Conservation (phyloP, 2,329 filamentous ascomycete genomes). For the Thelonectria rubi region DNA sequence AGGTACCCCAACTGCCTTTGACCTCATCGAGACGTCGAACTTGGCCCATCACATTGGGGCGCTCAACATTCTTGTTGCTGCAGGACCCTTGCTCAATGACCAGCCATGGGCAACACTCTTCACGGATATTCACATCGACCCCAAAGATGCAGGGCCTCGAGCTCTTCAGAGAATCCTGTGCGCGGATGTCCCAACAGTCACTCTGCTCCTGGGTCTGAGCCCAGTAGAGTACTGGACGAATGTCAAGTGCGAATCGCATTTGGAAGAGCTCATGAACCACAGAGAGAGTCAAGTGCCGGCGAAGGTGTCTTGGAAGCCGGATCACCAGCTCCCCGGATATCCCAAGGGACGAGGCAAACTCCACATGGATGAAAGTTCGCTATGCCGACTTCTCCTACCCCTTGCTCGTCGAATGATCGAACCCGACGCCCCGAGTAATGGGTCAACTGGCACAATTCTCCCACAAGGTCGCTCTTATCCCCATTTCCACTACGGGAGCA, state of each 20-base stretch:
- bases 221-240: slow-evolving; percentile 63
- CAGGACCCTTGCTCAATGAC: slow-evolving; percentile 56
- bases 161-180: slow-evolving; percentile 55
- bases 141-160: slow-evolving; percentile 34
- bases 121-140: slow-evolving; percentile 56
- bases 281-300: slow-evolving; percentile 40
- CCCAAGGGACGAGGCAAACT: slow-evolving; percentile 36
- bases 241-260: slow-evolving; percentile 50
- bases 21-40: slow-evolving; percentile 65
- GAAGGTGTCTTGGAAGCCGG: slow-evolving; percentile 50
- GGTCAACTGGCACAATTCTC: slow-evolving; percentile 22
- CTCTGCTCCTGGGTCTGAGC: slow-evolving; percentile 60
- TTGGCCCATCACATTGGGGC: slow-evolving; percentile 52
- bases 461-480: slow-evolving; percentile 32
- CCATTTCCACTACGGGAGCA: slow-evolving; percentile 51
- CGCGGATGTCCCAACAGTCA: slow-evolving; percentile 57
- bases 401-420: slow-evolving; percentile 58
- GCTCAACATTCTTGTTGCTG: slow-evolving; percentile 52
- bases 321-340: slow-evolving; percentile 44
- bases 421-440: slow-evolving; percentile 46
- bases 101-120: slow-evolving; percentile 57
- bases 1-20: slow-evolving; percentile 55
- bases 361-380: slow-evolving; percentile 47
- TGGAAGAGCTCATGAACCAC: slow-evolving; percentile 47
- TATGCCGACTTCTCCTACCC: slow-evolving; percentile 52